Evolutionary conservation across 371 early-diverging fungal genomes (phyloP).

Genomic region (Mucor mucedo): DNA sequence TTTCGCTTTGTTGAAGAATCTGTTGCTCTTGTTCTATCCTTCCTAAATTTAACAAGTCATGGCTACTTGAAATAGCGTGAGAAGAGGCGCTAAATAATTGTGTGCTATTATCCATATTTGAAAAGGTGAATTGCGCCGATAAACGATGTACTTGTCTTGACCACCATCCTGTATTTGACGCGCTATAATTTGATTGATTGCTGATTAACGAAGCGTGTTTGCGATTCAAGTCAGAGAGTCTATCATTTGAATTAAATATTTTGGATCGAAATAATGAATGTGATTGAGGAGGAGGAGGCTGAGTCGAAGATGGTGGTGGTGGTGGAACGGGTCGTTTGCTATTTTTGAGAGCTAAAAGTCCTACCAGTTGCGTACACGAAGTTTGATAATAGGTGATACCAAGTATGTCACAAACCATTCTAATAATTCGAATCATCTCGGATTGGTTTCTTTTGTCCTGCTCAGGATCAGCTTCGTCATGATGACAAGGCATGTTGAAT

Average conservation of each 20-base stretch:
- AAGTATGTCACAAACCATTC: constrained; percentile 44
- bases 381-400: constrained; percentile 48
- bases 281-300: constrained; percentile 6
- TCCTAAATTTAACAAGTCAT: constrained; percentile 28
- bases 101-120: constrained; percentile 2
- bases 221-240: constrained; percentile 20
- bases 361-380: constrained; percentile 33
- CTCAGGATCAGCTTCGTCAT: constrained; percentile 11
- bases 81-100: constrained; percentile 9
- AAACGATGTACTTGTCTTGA: constrained; percentile 24
- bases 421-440: constrained; percentile 33
- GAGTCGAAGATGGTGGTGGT: background rate
- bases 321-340: constrained; percentile 16
- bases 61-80: constrained; percentile 17
- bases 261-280: constrained; percentile 27
- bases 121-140: constrained; percentile 21
- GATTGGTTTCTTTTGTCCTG: constrained; percentile 36
- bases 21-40: constrained; percentile 23
- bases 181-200: constrained; percentile 12
- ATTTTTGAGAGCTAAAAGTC: constrained; percentile 48
- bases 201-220: constrained; percentile 16
- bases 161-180: constrained; percentile 19
- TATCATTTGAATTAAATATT: constrained; percentile 21
- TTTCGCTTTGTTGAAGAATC: constrained; percentile 1
- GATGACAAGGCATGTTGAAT: background rate